phyloP scores from a whole-genome alignment of 768 basidiomycete species.

The Macrolepiota albuminosa region DNA sequence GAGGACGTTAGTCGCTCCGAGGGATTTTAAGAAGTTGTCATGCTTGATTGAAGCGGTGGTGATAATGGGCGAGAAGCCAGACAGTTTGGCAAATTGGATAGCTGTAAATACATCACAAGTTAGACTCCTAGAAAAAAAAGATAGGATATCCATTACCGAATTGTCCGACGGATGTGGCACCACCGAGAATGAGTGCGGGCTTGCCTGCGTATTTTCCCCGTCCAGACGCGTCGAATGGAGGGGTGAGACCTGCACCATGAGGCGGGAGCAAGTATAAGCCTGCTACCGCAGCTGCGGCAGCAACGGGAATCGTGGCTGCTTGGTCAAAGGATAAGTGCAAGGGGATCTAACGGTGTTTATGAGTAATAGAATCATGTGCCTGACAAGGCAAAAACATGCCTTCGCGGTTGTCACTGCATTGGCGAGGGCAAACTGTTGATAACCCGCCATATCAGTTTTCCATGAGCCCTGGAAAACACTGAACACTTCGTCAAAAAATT shows the following conservation, averaged over 20 bases:
- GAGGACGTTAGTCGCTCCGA: slow-evolving; percentile 22
- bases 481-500: background rate
- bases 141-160: slow-evolving; percentile 18
- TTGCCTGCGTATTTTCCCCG: slow-evolving; percentile 25
- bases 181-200: slow-evolving; percentile 32
- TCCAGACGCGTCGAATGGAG: slow-evolving; percentile 28
- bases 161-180: slow-evolving; percentile 33
- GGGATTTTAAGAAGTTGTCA: background rate
- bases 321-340: slow-evolving; percentile 29
- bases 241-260: slow-evolving; percentile 22
- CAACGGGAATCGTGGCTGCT: slow-evolving; percentile 31
- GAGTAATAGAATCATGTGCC: slow-evolving; percentile 15
- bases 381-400: background rate
- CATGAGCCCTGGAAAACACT: slow-evolving; percentile 16
- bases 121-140: background rate
- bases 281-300: slow-evolving; percentile 22
- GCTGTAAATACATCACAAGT: background rate
- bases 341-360: slow-evolving; percentile 24
- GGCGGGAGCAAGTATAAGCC: slow-evolving; percentile 26
- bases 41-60: slow-evolving; percentile 7
- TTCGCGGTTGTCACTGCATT: slow-evolving; percentile 17
- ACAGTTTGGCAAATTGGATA: slow-evolving; percentile 25
- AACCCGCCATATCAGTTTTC: slow-evolving; percentile 12
- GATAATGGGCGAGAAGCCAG: slow-evolving; percentile 36
- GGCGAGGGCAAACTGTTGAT: slow-evolving; percentile 24